Base-by-base conservation (phyloP, 2,329 filamentous ascomycete genomes). In the Ceratocystis variospora region DNA sequence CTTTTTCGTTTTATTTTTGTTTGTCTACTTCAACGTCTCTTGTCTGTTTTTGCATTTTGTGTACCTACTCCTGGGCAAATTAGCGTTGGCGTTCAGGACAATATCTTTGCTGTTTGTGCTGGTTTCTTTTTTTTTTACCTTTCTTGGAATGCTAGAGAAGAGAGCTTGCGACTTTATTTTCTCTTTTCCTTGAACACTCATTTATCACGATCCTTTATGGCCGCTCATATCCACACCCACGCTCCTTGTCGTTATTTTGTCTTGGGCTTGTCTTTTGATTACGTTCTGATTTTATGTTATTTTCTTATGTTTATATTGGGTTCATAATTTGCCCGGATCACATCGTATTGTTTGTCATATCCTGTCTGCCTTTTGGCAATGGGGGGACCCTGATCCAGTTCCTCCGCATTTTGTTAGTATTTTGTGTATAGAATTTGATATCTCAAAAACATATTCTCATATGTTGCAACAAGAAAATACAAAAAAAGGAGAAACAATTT, bases 361-460 rank as follows among this genome's bases (percentile, higher is more conserved):
- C 62, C 33, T 67, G 66, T 67, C 66, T 67, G 66, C 66, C 66
- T 67, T 44, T 67, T 61, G 66, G 66, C 66, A 67, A 64, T 55
- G 61, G 61, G 66, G 66, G 55, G 15, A 19, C 55, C 19, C 66
- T 61, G 66, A 64, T 67, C 66, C 66, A 67, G 66, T 55, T 55
- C 62, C 64, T 25, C n/a, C 46, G 19, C 44, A 41, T 57, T 67
- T 61, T 64, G 62, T 61, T 67, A 55, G 22, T 53, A 61, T 64
- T 64, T 31, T 64, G 41, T 67, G 53, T 67, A 67, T 67, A 67
- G 66, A 67, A 67, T 50, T 44, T 46, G 28, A 45, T 57, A 65
- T 59, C 48, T 66, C 28, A 53, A 46, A 41, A 41, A 25, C 64
- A 66, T 48, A 62, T 66, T 33, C 50, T 66, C n/a, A 62, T 62